Evolutionary conservation across 1,284 basidiomycete species (phyloP).

Genomic region (Tremellales sp.): DNA sequence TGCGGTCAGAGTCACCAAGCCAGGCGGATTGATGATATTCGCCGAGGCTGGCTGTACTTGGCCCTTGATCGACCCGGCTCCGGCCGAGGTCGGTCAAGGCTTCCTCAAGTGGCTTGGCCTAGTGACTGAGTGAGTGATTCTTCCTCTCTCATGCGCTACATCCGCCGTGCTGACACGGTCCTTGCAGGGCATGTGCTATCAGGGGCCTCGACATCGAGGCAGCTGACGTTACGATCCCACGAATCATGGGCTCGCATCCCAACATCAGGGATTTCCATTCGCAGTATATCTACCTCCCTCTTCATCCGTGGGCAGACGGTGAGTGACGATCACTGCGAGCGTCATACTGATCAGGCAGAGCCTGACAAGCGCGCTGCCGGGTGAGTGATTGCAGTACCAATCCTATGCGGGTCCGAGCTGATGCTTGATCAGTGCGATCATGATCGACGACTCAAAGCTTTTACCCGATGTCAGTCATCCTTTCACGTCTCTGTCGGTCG

Average conservation of each 20-base stretch:
- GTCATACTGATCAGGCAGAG: neutral
- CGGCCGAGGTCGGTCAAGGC: neutral
- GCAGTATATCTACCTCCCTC: neutral
- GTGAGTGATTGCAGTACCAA: too few relatives aligned
- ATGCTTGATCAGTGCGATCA: too few relatives aligned
- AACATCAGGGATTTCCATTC: neutral
- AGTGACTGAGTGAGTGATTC: neutral
- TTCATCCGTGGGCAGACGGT: neutral
- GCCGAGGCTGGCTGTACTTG: slow-evolving; percentile 2
- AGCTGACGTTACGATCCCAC: neutral
- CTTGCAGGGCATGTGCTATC: neutral
- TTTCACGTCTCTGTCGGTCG: neutral
- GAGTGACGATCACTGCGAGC: neutral
- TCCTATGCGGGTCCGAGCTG: too few relatives aligned
- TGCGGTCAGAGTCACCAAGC: slow-evolving; percentile 2
- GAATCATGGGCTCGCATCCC: neutral
- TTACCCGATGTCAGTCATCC: neutral
- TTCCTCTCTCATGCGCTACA: neutral
- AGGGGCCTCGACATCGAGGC: neutral
- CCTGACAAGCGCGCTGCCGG: neutral
- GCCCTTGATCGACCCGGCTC: slow-evolving; percentile 1
- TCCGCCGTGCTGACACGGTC: too few relatives aligned
- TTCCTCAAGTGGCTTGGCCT: neutral
- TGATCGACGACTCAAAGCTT: neutral
- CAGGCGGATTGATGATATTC: slow-evolving; percentile 5